Evolutionary conservation across 106 monocot species (phyloP).

Genomic region (Allium sativum): DNA sequence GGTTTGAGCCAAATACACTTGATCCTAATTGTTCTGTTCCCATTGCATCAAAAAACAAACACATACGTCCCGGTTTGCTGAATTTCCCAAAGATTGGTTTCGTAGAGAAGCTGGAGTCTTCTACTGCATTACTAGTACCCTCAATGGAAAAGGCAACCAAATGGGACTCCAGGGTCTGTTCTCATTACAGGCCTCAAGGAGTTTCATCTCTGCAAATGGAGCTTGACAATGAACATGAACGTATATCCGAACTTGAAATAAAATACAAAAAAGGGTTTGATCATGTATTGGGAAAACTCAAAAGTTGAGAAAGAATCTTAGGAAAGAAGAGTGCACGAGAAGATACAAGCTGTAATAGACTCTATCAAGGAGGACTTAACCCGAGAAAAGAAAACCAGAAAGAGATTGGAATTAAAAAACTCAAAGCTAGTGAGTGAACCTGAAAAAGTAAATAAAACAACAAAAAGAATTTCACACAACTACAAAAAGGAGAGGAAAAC

Average conservation of each 20-base stretch:
- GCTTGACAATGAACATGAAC: conserved; percentile 44
- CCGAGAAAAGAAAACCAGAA: conserved; percentile 66
- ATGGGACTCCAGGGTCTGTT: conserved; percentile 63
- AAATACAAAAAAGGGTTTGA: conserved; percentile 78
- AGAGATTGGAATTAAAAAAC: conserved; percentile 50
- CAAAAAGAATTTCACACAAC: conserved; percentile 57
- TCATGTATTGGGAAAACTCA: conserved; percentile 53
- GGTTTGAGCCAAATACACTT: conserved; percentile 26
- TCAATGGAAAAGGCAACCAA: conserved; percentile 74
- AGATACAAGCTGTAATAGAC: conserved; percentile 51
- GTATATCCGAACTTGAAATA: conserved; percentile 51
- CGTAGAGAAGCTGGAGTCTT: conserved; percentile 40
- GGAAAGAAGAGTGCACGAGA: conserved; percentile 59
- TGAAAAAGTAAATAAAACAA: conserved; percentile 48
- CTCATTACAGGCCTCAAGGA: conserved; percentile 36
- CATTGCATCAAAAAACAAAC: conserved; percentile 15
- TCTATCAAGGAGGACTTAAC: conserved; percentile 57
- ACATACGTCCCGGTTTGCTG: conserved; percentile 10
- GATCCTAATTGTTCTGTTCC: conserved; percentile 13
- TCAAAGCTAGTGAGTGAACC: conserved; percentile 68
- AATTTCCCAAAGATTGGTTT: conserved; percentile 25
- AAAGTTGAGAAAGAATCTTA: conserved; percentile 55
- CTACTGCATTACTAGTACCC: conserved; percentile 21
- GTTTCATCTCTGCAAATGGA: conserved; percentile 48
- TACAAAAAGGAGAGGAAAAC: conserved; percentile 82